A percentile compares a stretch with the other conserved stretches of the same genome.
Evolutionary conservation across 2,329 filamentous ascomycete genomes (phyloP).

Genomic region (Aspergillus sp.): DNA sequence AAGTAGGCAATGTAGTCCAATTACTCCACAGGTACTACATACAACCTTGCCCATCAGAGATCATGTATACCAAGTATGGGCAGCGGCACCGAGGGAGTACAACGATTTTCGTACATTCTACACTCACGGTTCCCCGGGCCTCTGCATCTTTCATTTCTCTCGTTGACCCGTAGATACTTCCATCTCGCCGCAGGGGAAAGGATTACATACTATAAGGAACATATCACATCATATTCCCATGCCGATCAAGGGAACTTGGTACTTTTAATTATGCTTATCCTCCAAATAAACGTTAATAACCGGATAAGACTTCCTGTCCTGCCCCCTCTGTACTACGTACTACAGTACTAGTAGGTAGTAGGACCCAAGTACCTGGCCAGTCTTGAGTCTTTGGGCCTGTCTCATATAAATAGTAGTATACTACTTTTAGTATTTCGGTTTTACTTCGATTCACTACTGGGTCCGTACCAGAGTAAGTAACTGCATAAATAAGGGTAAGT

Average conservation of each 20-base stretch:
- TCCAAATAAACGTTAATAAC: neutral
- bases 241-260: neutral
- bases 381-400: neutral
- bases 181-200: neutral
- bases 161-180: neutral
- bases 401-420: neutral
- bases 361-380: too few species aligned
- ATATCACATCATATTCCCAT: neutral
- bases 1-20: neutral
- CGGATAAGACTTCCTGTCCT: neutral
- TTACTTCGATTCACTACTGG: neutral
- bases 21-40: neutral
- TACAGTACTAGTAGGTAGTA: too few species aligned
- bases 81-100: neutral
- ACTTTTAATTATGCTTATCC: neutral
- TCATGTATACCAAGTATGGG: neutral
- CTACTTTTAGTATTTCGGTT: neutral
- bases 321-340: neutral
- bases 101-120: neutral
- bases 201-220: neutral
- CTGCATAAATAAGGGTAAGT: neutral
- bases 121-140: neutral
- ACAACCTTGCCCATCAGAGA: neutral
- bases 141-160: too few species aligned
- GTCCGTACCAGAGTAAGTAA: neutral